Conservation (phyloP, 208 protist species). For the Leishmania braziliensis region DNA sequence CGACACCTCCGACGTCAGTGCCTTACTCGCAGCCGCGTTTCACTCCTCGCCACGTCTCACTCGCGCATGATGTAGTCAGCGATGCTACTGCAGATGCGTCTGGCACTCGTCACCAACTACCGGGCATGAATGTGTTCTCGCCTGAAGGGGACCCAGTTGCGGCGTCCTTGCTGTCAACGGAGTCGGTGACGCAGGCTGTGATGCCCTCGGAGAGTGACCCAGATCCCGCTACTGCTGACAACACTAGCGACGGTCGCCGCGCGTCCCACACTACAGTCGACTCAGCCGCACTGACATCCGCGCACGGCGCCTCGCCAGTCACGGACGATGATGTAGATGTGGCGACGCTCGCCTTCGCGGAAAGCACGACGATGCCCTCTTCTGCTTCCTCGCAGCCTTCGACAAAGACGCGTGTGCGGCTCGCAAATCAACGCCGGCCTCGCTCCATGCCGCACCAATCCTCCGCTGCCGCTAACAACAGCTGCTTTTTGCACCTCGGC, state of each 20-base stretch:
- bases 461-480: slow-evolving; percentile 11
- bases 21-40: not conserved
- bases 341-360: not conserved
- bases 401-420: slow-evolving; percentile 3
- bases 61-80: not conserved
- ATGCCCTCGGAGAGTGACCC: not conserved
- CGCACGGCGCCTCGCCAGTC: not conserved
- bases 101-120: not conserved
- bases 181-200: not conserved
- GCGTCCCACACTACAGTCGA: not conserved
- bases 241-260: not conserved
- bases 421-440: slow-evolving; percentile 16
- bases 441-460: slow-evolving; percentile 22
- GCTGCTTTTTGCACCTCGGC: slow-evolving; percentile 7
- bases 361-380: not conserved
- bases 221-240: not conserved
- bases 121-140: not conserved
- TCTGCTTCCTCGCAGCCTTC: not conserved
- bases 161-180: not conserved
- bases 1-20: not conserved
- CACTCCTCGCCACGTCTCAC: not conserved
- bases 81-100: not conserved
- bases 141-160: not conserved
- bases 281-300: not conserved
- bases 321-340: not conserved